These are phyloP conservation scores for Heimioporus sp. DNA, from an alignment of 768 basidiomycete genomes.

Conservation along the genomic window DNA sequence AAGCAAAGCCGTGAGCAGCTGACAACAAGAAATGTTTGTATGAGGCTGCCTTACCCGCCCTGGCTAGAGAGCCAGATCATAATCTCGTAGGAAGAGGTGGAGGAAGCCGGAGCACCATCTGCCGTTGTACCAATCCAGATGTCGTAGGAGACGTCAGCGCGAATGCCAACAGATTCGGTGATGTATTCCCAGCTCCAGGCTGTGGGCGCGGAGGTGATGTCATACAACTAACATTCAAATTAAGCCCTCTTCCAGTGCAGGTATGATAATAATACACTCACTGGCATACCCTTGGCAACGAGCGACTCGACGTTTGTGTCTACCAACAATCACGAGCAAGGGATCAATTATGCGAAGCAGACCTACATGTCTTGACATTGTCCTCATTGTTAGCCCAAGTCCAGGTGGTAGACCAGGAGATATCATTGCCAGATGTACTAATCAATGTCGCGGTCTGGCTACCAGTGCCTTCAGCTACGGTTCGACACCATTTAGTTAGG, in stretches of 20 bases:
- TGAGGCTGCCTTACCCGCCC: slow-evolving; percentile 41
- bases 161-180: slow-evolving; percentile 41
- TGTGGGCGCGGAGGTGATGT: slow-evolving; percentile 45
- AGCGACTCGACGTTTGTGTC: slow-evolving; percentile 51
- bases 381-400: slow-evolving; percentile 51
- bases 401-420: slow-evolving; percentile 54
- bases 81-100: slow-evolving; percentile 51
- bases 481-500: not conserved
- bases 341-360: not conserved
- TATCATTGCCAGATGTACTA: slow-evolving; percentile 35
- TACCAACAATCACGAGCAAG: slow-evolving; percentile 11
- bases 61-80: slow-evolving; percentile 63
- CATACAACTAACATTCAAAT: slow-evolving; percentile 34
- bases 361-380: slow-evolving; percentile 55
- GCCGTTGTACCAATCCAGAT: slow-evolving; percentile 50
- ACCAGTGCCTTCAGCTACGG: slow-evolving; percentile 46
- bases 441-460: slow-evolving; percentile 48
- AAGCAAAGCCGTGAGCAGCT: not conserved
- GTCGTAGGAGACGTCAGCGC: slow-evolving; percentile 59
- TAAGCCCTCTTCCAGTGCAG: not conserved
- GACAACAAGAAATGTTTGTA: not conserved
- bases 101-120: slow-evolving; percentile 43
- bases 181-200: slow-evolving; percentile 51
- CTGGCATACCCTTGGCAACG: slow-evolving; percentile 48
- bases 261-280: slow-evolving; percentile 9